Conservation (phyloP, 257 asterid species). For the Galeopsis tetrahit region DNA sequence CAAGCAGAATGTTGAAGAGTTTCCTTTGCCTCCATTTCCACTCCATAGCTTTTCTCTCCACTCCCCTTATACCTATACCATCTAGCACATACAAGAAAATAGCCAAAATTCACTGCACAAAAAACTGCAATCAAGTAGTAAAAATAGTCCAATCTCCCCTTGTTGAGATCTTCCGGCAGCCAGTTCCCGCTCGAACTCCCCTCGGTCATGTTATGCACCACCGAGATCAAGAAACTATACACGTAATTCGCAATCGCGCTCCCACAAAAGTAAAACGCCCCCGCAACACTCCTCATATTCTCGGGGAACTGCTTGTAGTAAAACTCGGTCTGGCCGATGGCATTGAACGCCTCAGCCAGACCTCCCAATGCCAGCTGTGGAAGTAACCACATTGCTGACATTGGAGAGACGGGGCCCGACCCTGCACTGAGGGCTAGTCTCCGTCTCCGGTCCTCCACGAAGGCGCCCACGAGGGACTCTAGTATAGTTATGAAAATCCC, state of each 20-base stretch:
- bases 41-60: constrained; percentile 27
- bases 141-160: constrained; percentile 72
- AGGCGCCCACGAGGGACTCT: constrained; percentile 47
- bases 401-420: constrained; percentile 43
- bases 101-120: constrained; percentile 49
- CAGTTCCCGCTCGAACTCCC: constrained; percentile 57
- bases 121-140: constrained; percentile 56
- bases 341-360: constrained; percentile 65
- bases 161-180: constrained; percentile 73
- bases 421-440: constrained; percentile 31
- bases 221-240: constrained; percentile 52
- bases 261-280: constrained; percentile 62
- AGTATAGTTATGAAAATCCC: constrained; percentile 56
- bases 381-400: constrained; percentile 70
- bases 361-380: constrained; percentile 74
- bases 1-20: constrained; percentile 42
- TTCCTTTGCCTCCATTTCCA: constrained; percentile 53
- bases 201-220: constrained; percentile 53
- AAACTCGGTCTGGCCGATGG: constrained; percentile 71
- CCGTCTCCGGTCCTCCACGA: constrained; percentile 59
- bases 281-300: constrained; percentile 84
- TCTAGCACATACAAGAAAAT: constrained; percentile 54
- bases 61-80: constrained; percentile 78
- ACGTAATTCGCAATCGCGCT: constrained; percentile 57
- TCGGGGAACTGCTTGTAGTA: constrained; percentile 83